A percentile compares a stretch with the other conserved stretches of the same genome.
Evolutionary conservation across 177 flowering plant species (phyloP).

Genomic region (Vitis hybrid): DNA sequence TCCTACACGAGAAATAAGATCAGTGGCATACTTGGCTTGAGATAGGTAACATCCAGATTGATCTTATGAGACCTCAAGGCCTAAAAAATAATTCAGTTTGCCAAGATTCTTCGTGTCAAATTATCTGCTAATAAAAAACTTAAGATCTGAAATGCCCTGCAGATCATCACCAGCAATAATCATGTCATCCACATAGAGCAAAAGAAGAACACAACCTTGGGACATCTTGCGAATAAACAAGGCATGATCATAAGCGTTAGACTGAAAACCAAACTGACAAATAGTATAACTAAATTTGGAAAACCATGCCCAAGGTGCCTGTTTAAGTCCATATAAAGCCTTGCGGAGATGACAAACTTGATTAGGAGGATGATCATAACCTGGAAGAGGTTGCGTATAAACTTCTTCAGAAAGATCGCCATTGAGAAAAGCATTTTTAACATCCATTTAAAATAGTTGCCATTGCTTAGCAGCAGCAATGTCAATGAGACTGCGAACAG

Average conservation of each 20-base stretch:
- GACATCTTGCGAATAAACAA: neutral
- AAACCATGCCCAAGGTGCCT: constrained; percentile 6
- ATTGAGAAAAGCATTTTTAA: constrained; percentile 7
- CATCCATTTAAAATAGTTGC: constrained; percentile 2
- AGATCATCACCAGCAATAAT: neutral
- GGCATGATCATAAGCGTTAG: constrained; percentile 13
- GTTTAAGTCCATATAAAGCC: constrained; percentile 10
- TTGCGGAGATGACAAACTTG: constrained; percentile 2
- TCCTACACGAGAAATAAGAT: neutral
- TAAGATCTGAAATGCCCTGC: neutral
- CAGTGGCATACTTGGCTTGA: neutral
- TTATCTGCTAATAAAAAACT: neutral
- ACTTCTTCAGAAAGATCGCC: neutral
- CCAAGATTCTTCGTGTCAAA: constrained; percentile 16
- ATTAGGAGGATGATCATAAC: neutral
- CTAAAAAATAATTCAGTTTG: neutral
- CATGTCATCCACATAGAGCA: constrained; percentile 1
- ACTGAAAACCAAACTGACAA: neutral
- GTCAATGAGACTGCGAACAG: constrained; percentile 4
- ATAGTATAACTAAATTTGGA: constrained; percentile 5
- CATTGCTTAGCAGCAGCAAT: neutral
- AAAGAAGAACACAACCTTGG: neutral
- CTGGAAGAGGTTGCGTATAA: constrained; percentile 10
- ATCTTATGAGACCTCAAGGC: neutral
- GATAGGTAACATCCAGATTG: neutral